These are phyloP conservation scores for Biscogniauxia mediterranea DNA, from an alignment of 2,329 filamentous ascomycete species.

Conservation along the genomic window DNA sequence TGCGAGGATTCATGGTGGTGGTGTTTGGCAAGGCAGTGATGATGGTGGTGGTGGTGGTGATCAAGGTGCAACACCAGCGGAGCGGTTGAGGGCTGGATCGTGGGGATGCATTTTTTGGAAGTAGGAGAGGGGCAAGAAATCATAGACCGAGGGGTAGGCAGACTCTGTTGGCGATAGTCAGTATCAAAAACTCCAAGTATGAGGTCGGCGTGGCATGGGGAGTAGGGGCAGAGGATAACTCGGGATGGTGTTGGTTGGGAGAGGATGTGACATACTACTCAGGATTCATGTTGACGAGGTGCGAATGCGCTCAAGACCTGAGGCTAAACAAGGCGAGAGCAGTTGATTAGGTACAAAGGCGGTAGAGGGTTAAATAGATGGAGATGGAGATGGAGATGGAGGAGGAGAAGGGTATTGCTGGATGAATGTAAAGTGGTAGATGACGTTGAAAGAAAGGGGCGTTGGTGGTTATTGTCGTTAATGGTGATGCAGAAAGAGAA, in stretches of 20 bases:
- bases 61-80: conserved; percentile 1
- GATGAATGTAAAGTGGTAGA: conserved; percentile 7
- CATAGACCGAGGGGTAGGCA: conserved; percentile 9
- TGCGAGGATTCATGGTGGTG: conserved; percentile 11
- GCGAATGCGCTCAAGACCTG: conserved; percentile 21
- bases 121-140: conserved; percentile 3
- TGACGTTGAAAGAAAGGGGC: conserved; percentile 15
- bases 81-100: conserved; percentile 5
- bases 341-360: conserved; percentile 4
- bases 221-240: conserved; percentile 20
- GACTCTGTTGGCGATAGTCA: conserved; percentile 11
- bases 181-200: not conserved
- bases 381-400: conserved; percentile 14
- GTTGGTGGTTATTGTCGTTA: conserved; percentile 17
- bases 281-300: conserved; percentile 73
- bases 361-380: conserved; percentile 9
- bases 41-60: conserved; percentile 10
- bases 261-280: conserved; percentile 70
- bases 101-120: conserved; percentile 8
- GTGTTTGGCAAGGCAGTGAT: conserved; percentile 10
- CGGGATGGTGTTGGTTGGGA: conserved; percentile 22
- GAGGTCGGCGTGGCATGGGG: conserved; percentile 2
- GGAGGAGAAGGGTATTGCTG: conserved; percentile 5
- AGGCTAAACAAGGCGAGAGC: conserved; percentile 13
- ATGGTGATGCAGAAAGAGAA: conserved; percentile 33